Conservation (phyloP, 2,329 filamentous ascomycete genomes). For the Exophiala calicioides region DNA sequence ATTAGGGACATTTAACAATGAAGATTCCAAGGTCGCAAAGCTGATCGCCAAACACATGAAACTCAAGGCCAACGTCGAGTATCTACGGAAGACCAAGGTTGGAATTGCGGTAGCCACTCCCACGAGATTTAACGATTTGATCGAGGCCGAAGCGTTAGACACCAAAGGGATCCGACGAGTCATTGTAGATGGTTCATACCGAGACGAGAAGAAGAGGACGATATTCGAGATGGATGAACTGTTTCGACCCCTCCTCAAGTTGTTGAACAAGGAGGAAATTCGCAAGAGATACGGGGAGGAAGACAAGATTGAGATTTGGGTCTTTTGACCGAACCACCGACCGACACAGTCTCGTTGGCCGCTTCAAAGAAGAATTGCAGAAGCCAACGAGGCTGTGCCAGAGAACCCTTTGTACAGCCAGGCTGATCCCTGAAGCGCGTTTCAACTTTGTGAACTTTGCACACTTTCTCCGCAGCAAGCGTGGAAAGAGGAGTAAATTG, state of each 20-base stretch:
- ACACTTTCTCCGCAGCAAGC: too few species aligned
- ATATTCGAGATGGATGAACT: conserved; percentile 96
- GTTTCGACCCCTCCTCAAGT: conserved; percentile 73
- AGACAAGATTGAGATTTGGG: conserved; percentile 22
- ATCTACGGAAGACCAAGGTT: conserved; percentile 68
- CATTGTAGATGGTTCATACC: conserved; percentile 86
- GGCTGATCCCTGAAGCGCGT: too few species aligned
- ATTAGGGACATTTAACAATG: conserved; percentile 27
- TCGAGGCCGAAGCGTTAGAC: conserved; percentile 78
- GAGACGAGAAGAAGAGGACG: conserved; percentile 91
- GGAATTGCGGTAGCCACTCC: conserved; percentile 92
- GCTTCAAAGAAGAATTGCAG: too few species aligned
- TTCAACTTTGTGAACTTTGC: too few species aligned
- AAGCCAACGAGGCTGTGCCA: too few species aligned
- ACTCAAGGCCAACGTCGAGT: conserved; percentile 77
- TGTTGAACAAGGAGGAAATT: conserved; percentile 71
- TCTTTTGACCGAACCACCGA: conserved; percentile 29
- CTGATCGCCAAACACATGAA: conserved; percentile 99
- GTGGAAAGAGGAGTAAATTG: too few species aligned
- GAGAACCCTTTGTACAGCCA: too few species aligned
- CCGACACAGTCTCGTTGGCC: too few species aligned
- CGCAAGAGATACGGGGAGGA: conserved; percentile 18
- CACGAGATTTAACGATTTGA: conserved; percentile 74
- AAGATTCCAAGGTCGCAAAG: conserved; percentile 78
- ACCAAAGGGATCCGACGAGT: conserved; percentile 72